Conservation (phyloP, 2,329 filamentous ascomycete species). For the Botrytis tulipae region DNA sequence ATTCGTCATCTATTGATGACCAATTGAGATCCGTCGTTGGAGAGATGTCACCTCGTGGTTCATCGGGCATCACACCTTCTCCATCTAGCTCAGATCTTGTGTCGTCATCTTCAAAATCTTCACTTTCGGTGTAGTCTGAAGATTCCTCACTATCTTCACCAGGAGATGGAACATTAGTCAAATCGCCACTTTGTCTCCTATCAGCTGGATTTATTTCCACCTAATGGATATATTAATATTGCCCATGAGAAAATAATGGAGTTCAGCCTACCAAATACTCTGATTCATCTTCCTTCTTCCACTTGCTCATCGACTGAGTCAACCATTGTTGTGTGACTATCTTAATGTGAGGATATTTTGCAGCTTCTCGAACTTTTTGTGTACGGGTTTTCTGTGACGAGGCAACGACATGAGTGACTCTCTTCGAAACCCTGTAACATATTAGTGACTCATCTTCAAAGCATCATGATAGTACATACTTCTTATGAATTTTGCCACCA, state of each 20-base stretch:
- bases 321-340: slow-evolving; percentile 94
- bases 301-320: slow-evolving; percentile 77
- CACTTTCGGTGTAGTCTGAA: slow-evolving; percentile 40
- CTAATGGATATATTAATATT: slow-evolving; percentile 25
- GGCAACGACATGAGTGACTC: slow-evolving; percentile 73
- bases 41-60: slow-evolving; percentile 49
- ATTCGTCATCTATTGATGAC: slow-evolving; percentile 65
- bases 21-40: slow-evolving; percentile 62
- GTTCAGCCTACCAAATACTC: slow-evolving; percentile 43
- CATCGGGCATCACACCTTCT: slow-evolving; percentile 50
- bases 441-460: slow-evolving; percentile 1
- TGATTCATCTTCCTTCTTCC: slow-evolving; percentile 75
- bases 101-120: slow-evolving; percentile 39
- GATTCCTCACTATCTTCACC: slow-evolving; percentile 41
- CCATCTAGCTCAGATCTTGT: slow-evolving; percentile 43
- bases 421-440: slow-evolving; percentile 51
- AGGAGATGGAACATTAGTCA: slow-evolving; percentile 46
- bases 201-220: slow-evolving; percentile 73
- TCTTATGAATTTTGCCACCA: slow-evolving; percentile 62
- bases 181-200: slow-evolving; percentile 39
- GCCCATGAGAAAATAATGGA: background rate
- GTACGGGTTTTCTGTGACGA: slow-evolving; percentile 72
- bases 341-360: slow-evolving; percentile 74
- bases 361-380: slow-evolving; percentile 85
- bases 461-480: slow-evolving; percentile 26